A percentile compares a stretch with the other conserved stretches of the same genome.
Evolutionary conservation across 768 basidiomycete genomes (phyloP).

Genomic region (Rhizopogon salebrosus): DNA sequence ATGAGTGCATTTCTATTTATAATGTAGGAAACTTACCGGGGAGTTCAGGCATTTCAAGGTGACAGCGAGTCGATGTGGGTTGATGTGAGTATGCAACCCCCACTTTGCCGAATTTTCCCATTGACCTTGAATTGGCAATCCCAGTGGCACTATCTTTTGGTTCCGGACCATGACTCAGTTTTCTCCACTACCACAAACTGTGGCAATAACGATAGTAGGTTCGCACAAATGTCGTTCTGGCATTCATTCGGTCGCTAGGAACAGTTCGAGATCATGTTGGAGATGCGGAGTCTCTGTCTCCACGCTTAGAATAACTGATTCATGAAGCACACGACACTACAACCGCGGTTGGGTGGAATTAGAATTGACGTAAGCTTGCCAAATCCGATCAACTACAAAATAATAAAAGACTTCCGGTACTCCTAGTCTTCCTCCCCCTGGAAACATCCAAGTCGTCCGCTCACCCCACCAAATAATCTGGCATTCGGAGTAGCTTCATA

Average conservation of each 20-base stretch:
- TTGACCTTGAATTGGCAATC: too few relatives aligned
- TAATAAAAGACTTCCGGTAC: background rate
- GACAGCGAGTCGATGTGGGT: background rate
- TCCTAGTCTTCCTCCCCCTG: background rate
- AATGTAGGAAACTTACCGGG: slow-evolving; percentile 36
- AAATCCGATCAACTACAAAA: background rate
- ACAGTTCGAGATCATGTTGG: too few relatives aligned
- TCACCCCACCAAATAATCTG: slow-evolving; percentile 7
- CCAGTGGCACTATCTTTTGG: too few relatives aligned
- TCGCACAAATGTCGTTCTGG: too few relatives aligned
- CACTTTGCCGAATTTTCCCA: too few relatives aligned
- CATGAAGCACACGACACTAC: background rate
- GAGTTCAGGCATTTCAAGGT: slow-evolving; percentile 44
- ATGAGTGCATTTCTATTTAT: background rate
- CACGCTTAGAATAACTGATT: background rate
- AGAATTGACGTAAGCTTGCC: background rate
- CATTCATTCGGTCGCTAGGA: background rate
- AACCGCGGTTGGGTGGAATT: too few relatives aligned
- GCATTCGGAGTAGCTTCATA: background rate
- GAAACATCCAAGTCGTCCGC: background rate
- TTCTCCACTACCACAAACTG: too few relatives aligned
- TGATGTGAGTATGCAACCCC: too few relatives aligned
- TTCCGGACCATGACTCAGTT: too few relatives aligned
- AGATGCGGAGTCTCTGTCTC: too few relatives aligned
- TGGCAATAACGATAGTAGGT: too few relatives aligned